phyloP scores from a whole-genome alignment of 2,329 filamentous ascomycete species.

The Diaporthe ilicicola region DNA sequence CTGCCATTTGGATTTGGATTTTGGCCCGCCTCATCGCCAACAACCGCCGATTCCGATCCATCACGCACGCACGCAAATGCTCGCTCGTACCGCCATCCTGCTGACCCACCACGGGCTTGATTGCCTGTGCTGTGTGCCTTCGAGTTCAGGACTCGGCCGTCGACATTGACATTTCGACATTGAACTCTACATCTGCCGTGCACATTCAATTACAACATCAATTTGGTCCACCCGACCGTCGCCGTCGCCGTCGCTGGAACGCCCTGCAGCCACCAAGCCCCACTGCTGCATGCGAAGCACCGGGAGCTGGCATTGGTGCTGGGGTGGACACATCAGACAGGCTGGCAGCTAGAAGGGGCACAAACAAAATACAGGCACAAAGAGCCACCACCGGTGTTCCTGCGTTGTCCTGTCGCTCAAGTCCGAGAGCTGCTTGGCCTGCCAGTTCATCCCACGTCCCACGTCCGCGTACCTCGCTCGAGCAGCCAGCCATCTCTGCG shows the following conservation, averaged over 20 bases:
- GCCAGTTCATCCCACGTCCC: constrained; percentile 17
- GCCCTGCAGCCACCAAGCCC: neutral
- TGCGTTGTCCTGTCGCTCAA: constrained; percentile 14
- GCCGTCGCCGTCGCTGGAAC: neutral
- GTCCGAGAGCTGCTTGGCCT: constrained; percentile 1
- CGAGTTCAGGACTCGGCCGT: neutral
- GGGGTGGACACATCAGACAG: neutral
- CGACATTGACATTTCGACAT: neutral
- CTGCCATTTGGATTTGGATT: neutral
- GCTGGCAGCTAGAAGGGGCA: neutral
- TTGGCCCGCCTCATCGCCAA: constrained; percentile 16
- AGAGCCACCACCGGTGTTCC: constrained; percentile 3
- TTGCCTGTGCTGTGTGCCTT: neutral
- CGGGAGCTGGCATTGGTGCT: neutral
- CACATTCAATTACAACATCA: neutral
- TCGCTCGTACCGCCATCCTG: neutral
- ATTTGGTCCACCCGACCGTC: neutral
- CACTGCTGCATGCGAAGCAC: neutral
- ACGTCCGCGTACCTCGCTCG: neutral
- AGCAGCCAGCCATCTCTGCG: constrained; percentile 22
- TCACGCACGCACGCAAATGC: neutral
- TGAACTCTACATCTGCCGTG: neutral
- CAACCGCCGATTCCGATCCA: constrained; percentile 24
- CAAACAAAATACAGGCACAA: constrained; percentile 3
- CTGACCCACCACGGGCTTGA: neutral